Evolutionary conservation across 164 flowering plant species (phyloP), one percentile per base, ranked within the genome.

Genomic region (Aristolochia californica): DNA sequence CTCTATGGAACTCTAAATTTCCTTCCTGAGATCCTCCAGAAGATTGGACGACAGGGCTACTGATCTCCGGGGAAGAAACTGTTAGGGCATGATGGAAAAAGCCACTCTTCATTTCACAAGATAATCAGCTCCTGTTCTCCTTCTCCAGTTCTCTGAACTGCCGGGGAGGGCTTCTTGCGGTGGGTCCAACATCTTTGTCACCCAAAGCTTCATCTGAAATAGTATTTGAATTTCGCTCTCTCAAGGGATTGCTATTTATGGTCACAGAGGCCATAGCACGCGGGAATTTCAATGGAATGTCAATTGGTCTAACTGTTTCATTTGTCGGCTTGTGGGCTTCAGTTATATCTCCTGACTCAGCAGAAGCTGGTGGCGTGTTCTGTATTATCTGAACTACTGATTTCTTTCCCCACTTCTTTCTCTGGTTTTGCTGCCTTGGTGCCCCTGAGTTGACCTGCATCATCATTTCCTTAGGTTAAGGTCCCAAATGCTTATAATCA

Each of bases 381-480:
- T 91, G 84, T 63, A 94, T 83, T 14, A 94, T 77, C 65, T 84
- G 95, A 52, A 91, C 69, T 0, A 63, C 64, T 0, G 87, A 44
- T 18, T 51, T 58, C 63, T 78, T 90, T 25, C 70, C 58, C 97
- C 96, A 90, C 65, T 82, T 83, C 62, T 90, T 94, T 68, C 96
- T 79, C 73, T 72, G 77, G 13, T 57, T 76, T 7, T 44, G 50
- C 62, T 43, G 44, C 64, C 66, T 82, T 34, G 84, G 77, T 34
- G 72, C 85, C 54, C 80, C 76, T 60, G 91, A 55, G 59, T 77
- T 85, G 1, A 50, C 77, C 99, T 94, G 82, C 48, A 52, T 16
- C 47, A 56, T 24, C 40, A 34, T 34, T 34, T 34, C 1, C 40
- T 5, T 8, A 34, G 11, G 7, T 34, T 34, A 34, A 34, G 40